These are phyloP conservation scores for Populus trichocarpa DNA, from an alignment of 441 rosid species.

Conservation along the genomic window DNA sequence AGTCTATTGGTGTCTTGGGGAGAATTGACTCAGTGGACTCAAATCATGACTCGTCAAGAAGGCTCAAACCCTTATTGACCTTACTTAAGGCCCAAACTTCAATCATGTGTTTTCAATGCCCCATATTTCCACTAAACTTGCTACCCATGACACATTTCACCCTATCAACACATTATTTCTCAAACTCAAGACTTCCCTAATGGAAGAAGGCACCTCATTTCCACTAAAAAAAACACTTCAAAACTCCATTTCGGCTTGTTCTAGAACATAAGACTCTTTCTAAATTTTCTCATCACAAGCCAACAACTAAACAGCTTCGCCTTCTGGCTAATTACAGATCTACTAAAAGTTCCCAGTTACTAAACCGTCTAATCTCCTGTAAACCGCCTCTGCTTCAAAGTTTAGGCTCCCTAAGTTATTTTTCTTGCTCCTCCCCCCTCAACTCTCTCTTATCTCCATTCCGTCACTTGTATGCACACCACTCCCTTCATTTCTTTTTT, in stretches of 20 bases:
- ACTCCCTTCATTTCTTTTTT: not conserved
- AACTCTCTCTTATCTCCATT: not conserved
- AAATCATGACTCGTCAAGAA: not conserved
- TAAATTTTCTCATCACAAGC: not conserved
- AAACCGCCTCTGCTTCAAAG: not conserved
- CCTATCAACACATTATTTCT: not conserved
- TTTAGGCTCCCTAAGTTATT: not conserved
- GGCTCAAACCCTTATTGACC: not conserved
- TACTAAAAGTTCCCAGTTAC: not conserved
- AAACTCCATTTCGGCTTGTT: not conserved
- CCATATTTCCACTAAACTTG: not conserved
- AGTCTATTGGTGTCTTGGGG: not conserved
- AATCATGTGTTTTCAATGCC: not conserved
- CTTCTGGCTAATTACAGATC: not conserved
- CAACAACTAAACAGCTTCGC: not conserved
- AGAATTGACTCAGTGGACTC: not conserved
- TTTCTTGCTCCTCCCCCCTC: not conserved
- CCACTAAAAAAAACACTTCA: not conserved
- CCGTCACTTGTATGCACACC: not conserved
- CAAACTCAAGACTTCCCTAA: not conserved
- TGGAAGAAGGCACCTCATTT: not conserved
- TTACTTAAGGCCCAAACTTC: not conserved
- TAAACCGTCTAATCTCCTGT: not conserved
- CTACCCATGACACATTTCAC: not conserved
- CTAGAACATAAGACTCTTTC: not conserved